These are phyloP conservation scores for Quercus berberidifolia DNA, from an alignment of 306 rosid genomes.

Conservation along the genomic window DNA sequence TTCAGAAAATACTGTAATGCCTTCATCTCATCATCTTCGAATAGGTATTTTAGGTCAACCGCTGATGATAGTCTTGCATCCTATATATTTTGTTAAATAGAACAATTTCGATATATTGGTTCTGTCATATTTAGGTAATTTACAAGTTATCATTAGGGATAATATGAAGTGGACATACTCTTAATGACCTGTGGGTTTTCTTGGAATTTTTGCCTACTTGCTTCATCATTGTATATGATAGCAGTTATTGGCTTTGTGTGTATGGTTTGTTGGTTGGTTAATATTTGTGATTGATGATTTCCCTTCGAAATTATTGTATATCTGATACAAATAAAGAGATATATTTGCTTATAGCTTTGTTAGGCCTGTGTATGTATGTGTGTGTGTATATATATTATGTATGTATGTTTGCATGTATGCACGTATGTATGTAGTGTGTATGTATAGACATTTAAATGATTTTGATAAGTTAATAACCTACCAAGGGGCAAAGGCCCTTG, in stretches of 20 bases:
- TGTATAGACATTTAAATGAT: not conserved
- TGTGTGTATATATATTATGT: not conserved
- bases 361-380: too few relatives aligned
- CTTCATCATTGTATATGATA: not conserved
- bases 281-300: not conserved
- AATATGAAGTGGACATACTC: not conserved
- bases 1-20: not conserved
- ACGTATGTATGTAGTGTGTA: not conserved
- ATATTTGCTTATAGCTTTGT: too few relatives aligned
- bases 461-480: not conserved
- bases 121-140: not conserved
- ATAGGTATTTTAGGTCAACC: not conserved
- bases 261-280: not conserved
- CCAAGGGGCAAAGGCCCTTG: not conserved
- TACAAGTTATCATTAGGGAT: not conserved
- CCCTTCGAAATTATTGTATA: too few relatives aligned
- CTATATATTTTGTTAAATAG: not conserved
- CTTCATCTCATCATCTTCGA: not conserved
- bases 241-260: not conserved
- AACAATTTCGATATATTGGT: not conserved
- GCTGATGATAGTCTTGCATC: not conserved
- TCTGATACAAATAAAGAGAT: too few relatives aligned
- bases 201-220: not conserved
- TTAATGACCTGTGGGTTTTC: not conserved
- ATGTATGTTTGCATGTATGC: not conserved